phyloP scores from a whole-genome alignment of 345 rosid genomes.

The Pistacia vera region DNA sequence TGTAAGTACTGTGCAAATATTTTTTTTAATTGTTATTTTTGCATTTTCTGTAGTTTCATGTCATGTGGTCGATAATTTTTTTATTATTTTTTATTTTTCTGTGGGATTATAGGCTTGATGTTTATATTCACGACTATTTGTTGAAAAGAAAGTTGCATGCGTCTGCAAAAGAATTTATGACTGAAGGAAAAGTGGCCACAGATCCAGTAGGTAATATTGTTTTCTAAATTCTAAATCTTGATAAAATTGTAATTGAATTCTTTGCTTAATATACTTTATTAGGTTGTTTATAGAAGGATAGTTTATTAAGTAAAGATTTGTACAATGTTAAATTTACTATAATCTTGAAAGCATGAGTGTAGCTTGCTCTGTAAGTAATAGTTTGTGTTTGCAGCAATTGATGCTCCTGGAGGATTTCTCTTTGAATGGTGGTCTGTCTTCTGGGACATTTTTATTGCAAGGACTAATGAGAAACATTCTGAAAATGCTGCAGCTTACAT shows the following conservation, averaged over 20 bases:
- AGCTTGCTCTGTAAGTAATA: not conserved
- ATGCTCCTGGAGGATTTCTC: constrained; percentile 79
- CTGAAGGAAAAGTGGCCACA: constrained; percentile 68
- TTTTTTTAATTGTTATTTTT: not conserved
- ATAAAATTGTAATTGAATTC: not conserved
- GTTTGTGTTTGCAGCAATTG: constrained; percentile 51
- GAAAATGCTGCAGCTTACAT: constrained; percentile 67
- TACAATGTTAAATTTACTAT: not conserved
- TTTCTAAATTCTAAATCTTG: not conserved
- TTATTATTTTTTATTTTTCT: not conserved
- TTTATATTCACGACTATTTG: constrained; percentile 72
- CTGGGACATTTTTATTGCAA: constrained; percentile 79
- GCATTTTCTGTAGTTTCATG: not conserved
- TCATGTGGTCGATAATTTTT: not conserved
- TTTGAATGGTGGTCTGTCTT: constrained; percentile 86
- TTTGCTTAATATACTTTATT: not conserved
- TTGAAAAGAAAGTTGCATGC: constrained; percentile 66
- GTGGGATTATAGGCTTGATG: constrained; percentile 55
- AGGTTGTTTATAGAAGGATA: not conserved
- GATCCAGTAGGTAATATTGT: constrained; percentile 67
- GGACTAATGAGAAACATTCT: constrained; percentile 74
- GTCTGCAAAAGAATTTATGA: constrained; percentile 72
- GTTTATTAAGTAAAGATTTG: not conserved
- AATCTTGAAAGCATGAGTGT: not conserved
- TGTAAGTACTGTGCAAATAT: constrained; percentile 31